Evolutionary conservation across 768 basidiomycete genomes (phyloP).

Genomic region (Russula virescens): DNA sequence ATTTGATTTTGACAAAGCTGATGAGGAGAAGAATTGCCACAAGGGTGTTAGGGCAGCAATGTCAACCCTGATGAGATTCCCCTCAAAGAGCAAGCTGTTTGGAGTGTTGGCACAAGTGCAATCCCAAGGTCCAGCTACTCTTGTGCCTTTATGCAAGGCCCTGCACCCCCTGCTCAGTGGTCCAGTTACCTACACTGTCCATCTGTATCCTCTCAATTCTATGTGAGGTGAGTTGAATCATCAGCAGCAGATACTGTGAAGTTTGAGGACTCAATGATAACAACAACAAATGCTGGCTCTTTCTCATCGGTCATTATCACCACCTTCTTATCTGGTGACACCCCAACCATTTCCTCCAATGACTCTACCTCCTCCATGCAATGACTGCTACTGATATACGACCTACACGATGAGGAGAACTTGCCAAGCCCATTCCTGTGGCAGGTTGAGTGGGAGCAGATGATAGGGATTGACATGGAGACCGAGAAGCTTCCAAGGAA

Average conservation of each 20-base stretch:
- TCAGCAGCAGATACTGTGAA: not conserved
- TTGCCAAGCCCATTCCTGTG: constrained; percentile 81
- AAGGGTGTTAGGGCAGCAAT: constrained; percentile 27
- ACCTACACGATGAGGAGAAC: constrained; percentile 75
- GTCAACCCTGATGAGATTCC: constrained; percentile 33
- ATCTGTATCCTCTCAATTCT: constrained; percentile 21
- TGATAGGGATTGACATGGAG: not conserved
- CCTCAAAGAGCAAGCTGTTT: constrained; percentile 36
- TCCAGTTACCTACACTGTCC: constrained; percentile 30
- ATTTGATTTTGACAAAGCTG: constrained; percentile 52
- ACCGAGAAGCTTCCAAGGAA: constrained; percentile 4
- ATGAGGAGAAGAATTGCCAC: constrained; percentile 29
- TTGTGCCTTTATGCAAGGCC: constrained; percentile 26
- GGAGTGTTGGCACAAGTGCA: constrained; percentile 15
- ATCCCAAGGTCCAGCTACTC: constrained; percentile 1
- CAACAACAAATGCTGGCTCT: constrained; percentile 8
- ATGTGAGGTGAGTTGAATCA: not conserved
- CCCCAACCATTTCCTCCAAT: not conserved
- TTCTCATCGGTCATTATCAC: constrained; percentile 15
- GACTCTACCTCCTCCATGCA: not conserved
- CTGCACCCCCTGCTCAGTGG: constrained; percentile 2
- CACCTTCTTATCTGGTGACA: not conserved
- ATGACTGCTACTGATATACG: constrained; percentile 36
- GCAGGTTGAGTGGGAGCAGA: constrained; percentile 40
- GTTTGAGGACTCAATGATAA: not conserved